Evolutionary conservation across 2,329 filamentous ascomycete species (phyloP), one percentile per base, ranked within the genome.

Genomic region (Monosporascus sp.): DNA sequence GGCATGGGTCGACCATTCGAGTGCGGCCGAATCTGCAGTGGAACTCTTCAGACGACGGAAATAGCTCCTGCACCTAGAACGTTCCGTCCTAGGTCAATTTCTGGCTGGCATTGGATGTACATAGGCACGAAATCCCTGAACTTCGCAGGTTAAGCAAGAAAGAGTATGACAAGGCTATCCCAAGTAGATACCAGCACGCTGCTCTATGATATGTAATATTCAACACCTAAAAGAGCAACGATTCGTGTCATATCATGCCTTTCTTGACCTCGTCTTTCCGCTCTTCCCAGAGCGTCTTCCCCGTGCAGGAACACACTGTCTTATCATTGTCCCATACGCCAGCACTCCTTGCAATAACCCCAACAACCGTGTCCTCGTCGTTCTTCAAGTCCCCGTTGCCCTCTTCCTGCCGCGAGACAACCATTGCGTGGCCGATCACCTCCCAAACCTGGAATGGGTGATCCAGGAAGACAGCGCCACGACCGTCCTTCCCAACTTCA

Each of bases 301-400:
- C 94, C 38, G 91, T 96, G 72, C 94, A 99, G 48, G 91, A 96
- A 71, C 94, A 99, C 6, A 99, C 93, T 46, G 89, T 96, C 80
- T 97, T 99, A 69, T 97, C 91, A 65, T 99, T 96, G 70, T 97
- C 93, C 94, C 94, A 99, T 57, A 96, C 88, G n/a, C 94, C 94
- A 17, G 94, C 93, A 71, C 92, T 97, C 67, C 94, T 80, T 48
- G 94, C 94, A 73, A 99, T 90, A 50, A 99, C 92, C 8, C 94
- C 94, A 2, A 96, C 89, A 49, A 97, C 77, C 20, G 91, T 96
- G 69, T 95, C 84, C 52, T 85, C 80, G 67, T 96, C 89, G 61
- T 96, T 92, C 63, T 79, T 78, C 62, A 86, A 73, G 66, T 81
- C 78, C 52, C 76, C 77, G 1, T 85, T 81, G 54, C 76, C 75